These are phyloP conservation scores for Pelargonium nanum DNA, from an alignment of 345 rosid genomes.

Conservation along the genomic window DNA sequence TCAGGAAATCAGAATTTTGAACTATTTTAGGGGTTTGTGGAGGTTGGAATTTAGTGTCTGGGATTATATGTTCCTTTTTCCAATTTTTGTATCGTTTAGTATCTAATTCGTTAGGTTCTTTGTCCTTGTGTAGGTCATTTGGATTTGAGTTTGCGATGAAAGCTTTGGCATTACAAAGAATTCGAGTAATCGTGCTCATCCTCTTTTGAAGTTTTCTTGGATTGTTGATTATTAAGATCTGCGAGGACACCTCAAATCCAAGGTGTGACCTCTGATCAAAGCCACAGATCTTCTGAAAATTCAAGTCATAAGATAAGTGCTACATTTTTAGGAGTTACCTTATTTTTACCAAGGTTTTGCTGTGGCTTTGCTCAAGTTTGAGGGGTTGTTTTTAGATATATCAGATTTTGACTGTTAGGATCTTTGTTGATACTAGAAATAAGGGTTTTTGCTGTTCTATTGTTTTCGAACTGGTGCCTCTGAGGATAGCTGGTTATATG, in stretches of 20 bases:
- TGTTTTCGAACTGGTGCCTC: no score
- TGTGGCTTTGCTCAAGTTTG: neutral
- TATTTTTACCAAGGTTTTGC: neutral
- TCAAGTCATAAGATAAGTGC: neutral
- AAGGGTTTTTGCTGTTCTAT: neutral
- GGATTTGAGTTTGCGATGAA: neutral
- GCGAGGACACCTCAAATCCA: neutral
- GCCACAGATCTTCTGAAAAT: neutral
- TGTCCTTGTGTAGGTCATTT: neutral
- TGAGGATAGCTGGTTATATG: no score
- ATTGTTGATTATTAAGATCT: neutral
- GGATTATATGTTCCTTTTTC: no score
- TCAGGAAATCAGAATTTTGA: neutral
- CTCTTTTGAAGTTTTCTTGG: neutral
- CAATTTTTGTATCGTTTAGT: no score
- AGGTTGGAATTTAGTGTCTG: no score
- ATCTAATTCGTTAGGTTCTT: neutral
- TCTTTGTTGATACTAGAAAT: neutral
- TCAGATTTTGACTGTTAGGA: neutral
- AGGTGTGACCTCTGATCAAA: neutral
- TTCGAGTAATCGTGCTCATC: neutral
- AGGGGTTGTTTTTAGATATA: no score
- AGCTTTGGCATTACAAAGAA: neutral
- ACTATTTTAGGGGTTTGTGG: neutral
- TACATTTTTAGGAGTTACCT: neutral